Base-by-base conservation (phyloP, 495 filamentous ascomycete species). In the Hamigera avellanea region DNA sequence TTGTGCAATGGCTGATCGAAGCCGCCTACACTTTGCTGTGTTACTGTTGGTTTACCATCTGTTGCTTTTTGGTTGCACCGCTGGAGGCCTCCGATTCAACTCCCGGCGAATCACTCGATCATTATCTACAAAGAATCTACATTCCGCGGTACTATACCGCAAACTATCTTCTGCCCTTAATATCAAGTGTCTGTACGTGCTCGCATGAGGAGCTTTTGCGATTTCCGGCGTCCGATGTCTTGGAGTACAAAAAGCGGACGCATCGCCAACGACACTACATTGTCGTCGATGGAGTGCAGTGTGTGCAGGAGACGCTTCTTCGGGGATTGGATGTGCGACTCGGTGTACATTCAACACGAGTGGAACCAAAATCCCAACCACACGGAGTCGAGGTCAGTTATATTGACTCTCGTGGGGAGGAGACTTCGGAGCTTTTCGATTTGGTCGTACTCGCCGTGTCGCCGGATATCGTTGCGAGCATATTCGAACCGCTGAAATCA, bases 161-260 rank as follows among this genome's bases (percentile, higher is more conserved):
- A 5, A 43, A 53, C 18, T 76, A 73, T 39, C 49, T 75, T 8
- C 55, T 75, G 3, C 72, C 72, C 2, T 48, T 73, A 9, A 62
- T 76, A 26, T 66, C 67, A 6, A 64, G 62, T 13, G 67, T 73
- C 3, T 54, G 58, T 8, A 76, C 72, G 6, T 77, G 70, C 40
- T 52, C 68, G 2, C 71, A 72, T 17, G 44, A 64, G 1, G 54
- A 54, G n/a, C 43, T 77, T 0, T 54, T 76, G 12, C 40, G 45
- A 8, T 76, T 71, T 38, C 71, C 71, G 0, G 70, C 70, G 0
- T 42, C 39, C 10, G 72, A 76, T 43, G 40, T 70, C 16, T 42
- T 67, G 10, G 58, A 54, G 5, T 75, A 75, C 37, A 58, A 62
- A 31, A 54, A 51, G 12, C 40, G 41, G 1, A 66, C 68, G 1